These are phyloP conservation scores for Pharus latifolius DNA, from an alignment of 176 grass and related monocot genomes.

Conservation along the genomic window DNA sequence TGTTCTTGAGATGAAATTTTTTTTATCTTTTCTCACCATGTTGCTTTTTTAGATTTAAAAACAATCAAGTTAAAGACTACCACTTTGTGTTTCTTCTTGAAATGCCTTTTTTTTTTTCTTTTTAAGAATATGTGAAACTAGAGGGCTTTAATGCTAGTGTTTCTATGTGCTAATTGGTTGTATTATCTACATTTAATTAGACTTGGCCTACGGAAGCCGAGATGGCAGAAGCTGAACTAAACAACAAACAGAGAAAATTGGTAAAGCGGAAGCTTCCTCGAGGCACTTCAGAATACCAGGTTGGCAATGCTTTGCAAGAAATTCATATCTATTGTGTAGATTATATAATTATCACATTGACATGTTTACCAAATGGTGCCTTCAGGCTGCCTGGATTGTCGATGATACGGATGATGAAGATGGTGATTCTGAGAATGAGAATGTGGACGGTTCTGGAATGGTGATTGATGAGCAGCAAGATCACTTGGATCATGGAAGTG, in stretches of 20 bases:
- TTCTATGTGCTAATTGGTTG: neutral
- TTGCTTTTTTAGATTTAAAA: no score
- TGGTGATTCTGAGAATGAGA: slow-evolving; percentile 38
- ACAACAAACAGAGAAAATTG: slow-evolving; percentile 56
- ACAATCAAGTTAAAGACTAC: neutral
- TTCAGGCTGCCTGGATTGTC: slow-evolving; percentile 91
- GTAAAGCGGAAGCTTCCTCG: slow-evolving; percentile 73
- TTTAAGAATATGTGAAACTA: neutral
- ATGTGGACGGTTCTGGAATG: slow-evolving; percentile 60
- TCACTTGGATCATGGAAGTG: slow-evolving; percentile 18
- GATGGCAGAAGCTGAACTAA: slow-evolving; percentile 46
- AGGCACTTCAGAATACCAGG: slow-evolving; percentile 96
- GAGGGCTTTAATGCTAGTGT: neutral
- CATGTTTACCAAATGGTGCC: slow-evolving; percentile 10
- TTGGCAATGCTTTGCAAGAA: slow-evolving; percentile 9
- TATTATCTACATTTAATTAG: slow-evolving; percentile 50
- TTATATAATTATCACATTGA: neutral
- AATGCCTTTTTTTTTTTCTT: neutral
- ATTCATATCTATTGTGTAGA: neutral
- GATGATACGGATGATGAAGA: slow-evolving; percentile 70
- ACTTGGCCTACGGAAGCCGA: slow-evolving; percentile 92
- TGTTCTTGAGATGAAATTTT: no score
- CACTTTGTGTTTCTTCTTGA: neutral
- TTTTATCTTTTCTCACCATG: neutral
- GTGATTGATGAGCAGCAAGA: slow-evolving; percentile 52